These are phyloP conservation scores for Ilyonectria mors-panacis DNA, from an alignment of 2,329 filamentous ascomycete genomes.

Conservation along the genomic window DNA sequence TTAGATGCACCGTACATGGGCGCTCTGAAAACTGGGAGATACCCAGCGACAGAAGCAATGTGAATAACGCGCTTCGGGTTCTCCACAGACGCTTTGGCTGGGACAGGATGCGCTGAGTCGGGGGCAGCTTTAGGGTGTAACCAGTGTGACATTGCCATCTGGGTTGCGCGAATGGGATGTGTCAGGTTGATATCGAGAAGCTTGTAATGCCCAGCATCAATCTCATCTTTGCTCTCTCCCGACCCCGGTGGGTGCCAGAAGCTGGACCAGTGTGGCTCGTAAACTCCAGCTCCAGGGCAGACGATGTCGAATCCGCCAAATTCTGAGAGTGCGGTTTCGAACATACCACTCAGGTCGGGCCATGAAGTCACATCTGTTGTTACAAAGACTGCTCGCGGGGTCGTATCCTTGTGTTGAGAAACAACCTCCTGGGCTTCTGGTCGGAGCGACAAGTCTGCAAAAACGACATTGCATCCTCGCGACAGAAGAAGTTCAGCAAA, in stretches of 20 bases:
- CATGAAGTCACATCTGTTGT: constrained; percentile 62
- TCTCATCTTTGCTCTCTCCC: constrained; percentile 49
- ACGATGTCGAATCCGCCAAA: constrained; percentile 60
- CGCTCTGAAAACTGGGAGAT: constrained; percentile 51
- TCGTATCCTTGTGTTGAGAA: constrained; percentile 35
- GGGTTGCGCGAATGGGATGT: constrained; percentile 59
- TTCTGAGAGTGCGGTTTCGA: constrained; percentile 50
- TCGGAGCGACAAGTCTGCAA: constrained; percentile 61
- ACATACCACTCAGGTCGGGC: constrained; percentile 55
- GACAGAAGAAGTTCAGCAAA: constrained; percentile 61
- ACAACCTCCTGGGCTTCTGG: constrained; percentile 58
- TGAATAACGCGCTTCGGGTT: constrained; percentile 57
- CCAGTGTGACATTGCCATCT: constrained; percentile 58
- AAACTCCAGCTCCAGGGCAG: constrained; percentile 63
- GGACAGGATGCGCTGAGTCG: constrained; percentile 1
- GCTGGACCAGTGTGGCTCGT: constrained; percentile 60
- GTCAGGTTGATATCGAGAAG: constrained; percentile 59
- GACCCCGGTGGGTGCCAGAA: constrained; percentile 61
- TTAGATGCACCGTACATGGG: constrained; percentile 60
- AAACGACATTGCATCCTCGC: constrained; percentile 60
- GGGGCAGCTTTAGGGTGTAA: constrained; percentile 43
- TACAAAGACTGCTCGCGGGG: constrained; percentile 57
- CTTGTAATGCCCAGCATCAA: constrained; percentile 51
- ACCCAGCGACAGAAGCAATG: constrained; percentile 55
- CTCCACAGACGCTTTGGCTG: constrained; percentile 33